Conservation (phyloP, 1,284 basidiomycete species). For the Melampsora occidentalis region DNA sequence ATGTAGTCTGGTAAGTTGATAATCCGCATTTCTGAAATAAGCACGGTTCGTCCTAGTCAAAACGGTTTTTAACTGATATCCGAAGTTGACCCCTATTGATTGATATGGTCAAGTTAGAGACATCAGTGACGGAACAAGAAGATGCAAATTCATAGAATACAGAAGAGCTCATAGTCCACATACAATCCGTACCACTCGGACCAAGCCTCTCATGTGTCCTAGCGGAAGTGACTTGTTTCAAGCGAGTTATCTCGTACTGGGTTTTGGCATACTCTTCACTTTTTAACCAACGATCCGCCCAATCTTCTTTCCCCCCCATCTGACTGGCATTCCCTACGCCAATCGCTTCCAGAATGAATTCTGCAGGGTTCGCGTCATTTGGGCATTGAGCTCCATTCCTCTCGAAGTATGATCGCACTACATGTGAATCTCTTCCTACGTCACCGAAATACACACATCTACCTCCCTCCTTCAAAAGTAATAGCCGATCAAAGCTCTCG, state of each 20-base stretch:
- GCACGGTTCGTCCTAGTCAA: conserved; percentile 70
- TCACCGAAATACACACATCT: conserved; percentile 64
- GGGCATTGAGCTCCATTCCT: conserved; percentile 60
- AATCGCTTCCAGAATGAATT: conserved; percentile 55
- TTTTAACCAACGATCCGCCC: conserved; percentile 55
- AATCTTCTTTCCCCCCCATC: conserved; percentile 52
- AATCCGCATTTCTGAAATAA: conserved; percentile 78
- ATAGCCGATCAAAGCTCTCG: conserved; percentile 62
- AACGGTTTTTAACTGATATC: conserved; percentile 74
- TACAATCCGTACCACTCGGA: background rate
- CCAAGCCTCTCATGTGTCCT: conserved; percentile 52
- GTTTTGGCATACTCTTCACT: conserved; percentile 52
- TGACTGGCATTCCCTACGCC: conserved; percentile 52
- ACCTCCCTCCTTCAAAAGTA: conserved; percentile 59
- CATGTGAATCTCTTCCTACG: conserved; percentile 59
- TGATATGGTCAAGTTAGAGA: conserved; percentile 23
- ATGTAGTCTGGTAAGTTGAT: conserved; percentile 75
- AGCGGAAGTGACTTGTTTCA: conserved; percentile 57
- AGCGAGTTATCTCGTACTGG: conserved; percentile 55
- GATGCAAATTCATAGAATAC: background rate
- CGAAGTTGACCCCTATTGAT: conserved; percentile 64
- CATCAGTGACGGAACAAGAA: background rate
- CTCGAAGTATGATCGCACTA: conserved; percentile 61
- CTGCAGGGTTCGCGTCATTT: conserved; percentile 59
- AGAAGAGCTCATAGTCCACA: background rate